Percentiles rank a stretch among this genome's conserved stretches.
phyloP scores from a whole-genome alignment of 768 basidiomycete species.

The Baorangia bicolor region DNA sequence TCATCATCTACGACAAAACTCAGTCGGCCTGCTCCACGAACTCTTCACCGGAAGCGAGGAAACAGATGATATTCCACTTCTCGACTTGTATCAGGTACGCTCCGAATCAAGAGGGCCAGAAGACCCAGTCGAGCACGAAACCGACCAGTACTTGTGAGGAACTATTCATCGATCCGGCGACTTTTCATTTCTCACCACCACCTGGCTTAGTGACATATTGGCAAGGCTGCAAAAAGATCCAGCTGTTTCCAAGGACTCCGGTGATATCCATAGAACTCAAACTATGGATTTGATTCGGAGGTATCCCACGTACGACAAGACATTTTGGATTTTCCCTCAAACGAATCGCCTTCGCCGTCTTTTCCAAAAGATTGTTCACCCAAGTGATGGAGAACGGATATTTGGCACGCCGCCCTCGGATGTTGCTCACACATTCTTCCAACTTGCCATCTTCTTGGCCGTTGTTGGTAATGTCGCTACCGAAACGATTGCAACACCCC shows the following conservation, averaged over 20 bases:
- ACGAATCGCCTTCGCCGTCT: slow-evolving; percentile 65
- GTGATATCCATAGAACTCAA: slow-evolving; percentile 65
- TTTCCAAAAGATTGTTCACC: slow-evolving; percentile 82
- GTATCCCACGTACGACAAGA: slow-evolving; percentile 87
- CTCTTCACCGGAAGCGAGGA: slow-evolving; percentile 60
- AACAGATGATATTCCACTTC: slow-evolving; percentile 56
- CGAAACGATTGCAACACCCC: slow-evolving; percentile 79
- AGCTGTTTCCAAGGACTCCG: slow-evolving; percentile 47
- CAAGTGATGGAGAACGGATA: slow-evolving; percentile 83
- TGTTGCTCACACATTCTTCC: slow-evolving; percentile 68
- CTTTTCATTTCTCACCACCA: slow-evolving; percentile 5
- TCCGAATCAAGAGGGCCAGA: slow-evolving; percentile 30
- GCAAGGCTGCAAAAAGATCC: slow-evolving; percentile 60
- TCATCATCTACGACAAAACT: slow-evolving; percentile 54
- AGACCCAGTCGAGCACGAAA: slow-evolving; percentile 52
- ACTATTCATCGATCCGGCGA: not conserved
- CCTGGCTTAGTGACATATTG: slow-evolving; percentile 56
- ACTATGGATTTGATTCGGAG: slow-evolving; percentile 86
- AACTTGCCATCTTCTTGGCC: slow-evolving; percentile 66
- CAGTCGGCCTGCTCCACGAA: slow-evolving; percentile 58
- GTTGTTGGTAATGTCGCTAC: slow-evolving; percentile 82
- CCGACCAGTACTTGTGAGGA: slow-evolving; percentile 70
- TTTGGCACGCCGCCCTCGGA: slow-evolving; percentile 73
- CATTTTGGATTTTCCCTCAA: slow-evolving; percentile 88
- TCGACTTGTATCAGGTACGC: slow-evolving; percentile 45